A percentile compares a stretch with the other conserved stretches of the same genome.
Conservation (phyloP, 306 rosid genomes). For the Lagenaria siceraria region DNA sequence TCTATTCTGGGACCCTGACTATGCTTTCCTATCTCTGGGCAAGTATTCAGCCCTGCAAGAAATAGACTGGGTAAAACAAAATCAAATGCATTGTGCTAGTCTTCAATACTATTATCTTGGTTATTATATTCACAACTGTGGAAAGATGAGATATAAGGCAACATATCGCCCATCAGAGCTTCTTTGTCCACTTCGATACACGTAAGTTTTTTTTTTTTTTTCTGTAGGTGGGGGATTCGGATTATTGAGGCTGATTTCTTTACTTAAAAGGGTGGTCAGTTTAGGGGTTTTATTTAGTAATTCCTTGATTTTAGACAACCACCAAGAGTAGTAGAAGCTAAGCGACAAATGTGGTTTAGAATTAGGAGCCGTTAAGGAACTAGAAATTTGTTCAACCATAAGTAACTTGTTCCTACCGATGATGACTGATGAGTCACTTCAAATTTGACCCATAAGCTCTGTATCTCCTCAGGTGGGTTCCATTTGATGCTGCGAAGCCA, state of each 20-base stretch:
- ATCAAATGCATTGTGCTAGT: constrained; percentile 57
- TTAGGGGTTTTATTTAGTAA: neutral
- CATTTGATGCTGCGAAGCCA: constrained; percentile 59
- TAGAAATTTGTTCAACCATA: neutral
- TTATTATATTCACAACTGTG: constrained; percentile 84
- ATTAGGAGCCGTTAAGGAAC: neutral
- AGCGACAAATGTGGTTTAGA: neutral
- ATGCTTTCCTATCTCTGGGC: constrained; percentile 85
- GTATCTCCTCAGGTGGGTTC: constrained; percentile 62
- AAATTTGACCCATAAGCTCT: neutral
- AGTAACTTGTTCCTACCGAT: neutral
- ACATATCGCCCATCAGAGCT: constrained; percentile 80
- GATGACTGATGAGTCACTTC: neutral
- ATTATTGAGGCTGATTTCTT: neutral
- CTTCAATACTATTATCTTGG: constrained; percentile 92
- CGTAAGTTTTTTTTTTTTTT: constrained; percentile 67
- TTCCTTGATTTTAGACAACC: neutral
- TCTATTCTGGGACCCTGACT: constrained; percentile 96
- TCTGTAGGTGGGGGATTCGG: neutral
- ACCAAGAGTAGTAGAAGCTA: neutral
- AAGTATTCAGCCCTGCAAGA: constrained; percentile 90
- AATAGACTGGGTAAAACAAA: constrained; percentile 82
- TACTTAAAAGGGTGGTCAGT: neutral
- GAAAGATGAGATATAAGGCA: constrained; percentile 96
- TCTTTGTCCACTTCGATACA: constrained; percentile 81